Conservation (phyloP, 179 eudicot genomes). For the Corrigiola litoralis region DNA sequence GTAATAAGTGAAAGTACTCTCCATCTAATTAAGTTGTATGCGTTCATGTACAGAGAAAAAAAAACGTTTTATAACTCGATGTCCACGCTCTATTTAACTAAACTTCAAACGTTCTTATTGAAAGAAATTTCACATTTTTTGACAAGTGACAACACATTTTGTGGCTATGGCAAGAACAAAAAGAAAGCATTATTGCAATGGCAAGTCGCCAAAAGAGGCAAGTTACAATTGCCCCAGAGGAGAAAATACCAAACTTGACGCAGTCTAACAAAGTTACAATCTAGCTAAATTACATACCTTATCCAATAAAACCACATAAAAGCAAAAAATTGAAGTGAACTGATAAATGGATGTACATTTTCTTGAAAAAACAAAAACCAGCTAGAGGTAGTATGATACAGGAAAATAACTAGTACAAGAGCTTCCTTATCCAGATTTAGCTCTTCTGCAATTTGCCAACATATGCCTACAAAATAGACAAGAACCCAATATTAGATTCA, state of each 20-base stretch:
- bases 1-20: no score
- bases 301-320: constrained; percentile 9
- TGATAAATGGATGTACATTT: constrained; percentile 31
- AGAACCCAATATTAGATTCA: neutral
- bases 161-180: no score
- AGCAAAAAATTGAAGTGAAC: constrained; percentile 1
- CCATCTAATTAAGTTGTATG: no score
- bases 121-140: no score
- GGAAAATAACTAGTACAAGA: neutral
- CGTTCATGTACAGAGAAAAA: no score
- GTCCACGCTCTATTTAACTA: no score
- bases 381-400: constrained; percentile 31
- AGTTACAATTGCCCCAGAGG: neutral
- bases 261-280: constrained; percentile 9
- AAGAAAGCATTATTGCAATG: no score
- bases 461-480: constrained; percentile 52
- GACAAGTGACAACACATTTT: no score
- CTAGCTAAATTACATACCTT: constrained; percentile 20
- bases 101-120: no score
- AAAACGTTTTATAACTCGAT: no score
- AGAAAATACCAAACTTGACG: neutral
- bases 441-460: constrained; percentile 49
- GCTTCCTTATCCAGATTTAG: constrained; percentile 8
- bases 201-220: no score
- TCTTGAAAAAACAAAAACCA: constrained; percentile 11